These are phyloP conservation scores for Pleurotus platypus DNA, from an alignment of 768 basidiomycete genomes.

Conservation along the genomic window DNA sequence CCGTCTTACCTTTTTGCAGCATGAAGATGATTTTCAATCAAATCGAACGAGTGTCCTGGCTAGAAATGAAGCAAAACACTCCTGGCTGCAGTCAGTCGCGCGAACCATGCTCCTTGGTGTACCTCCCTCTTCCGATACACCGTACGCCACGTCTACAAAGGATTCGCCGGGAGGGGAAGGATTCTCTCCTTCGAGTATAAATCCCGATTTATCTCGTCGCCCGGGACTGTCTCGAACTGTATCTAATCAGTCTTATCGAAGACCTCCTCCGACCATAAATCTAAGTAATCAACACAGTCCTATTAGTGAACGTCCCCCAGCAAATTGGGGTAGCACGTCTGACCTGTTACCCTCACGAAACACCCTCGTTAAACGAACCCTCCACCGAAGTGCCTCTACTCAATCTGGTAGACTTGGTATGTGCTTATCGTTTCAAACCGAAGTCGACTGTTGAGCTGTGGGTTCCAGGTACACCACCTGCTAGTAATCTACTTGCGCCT, in stretches of 20 bases:
- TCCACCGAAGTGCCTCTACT: neutral
- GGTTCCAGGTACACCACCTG: neutral
- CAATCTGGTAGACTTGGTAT: neutral
- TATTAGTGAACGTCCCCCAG: neutral
- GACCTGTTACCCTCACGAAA: neutral
- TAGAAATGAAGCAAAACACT: constrained; percentile 3
- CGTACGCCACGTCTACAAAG: neutral
- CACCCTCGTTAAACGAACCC: neutral
- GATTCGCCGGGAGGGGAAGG: too few relatives aligned
- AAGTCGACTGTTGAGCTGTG: neutral
- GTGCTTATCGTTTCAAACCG: neutral
- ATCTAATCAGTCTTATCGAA: neutral
- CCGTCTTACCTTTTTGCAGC: constrained; percentile 18
- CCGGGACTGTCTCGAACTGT: neutral
- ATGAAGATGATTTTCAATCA: constrained; percentile 1
- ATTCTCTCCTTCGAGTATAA: neutral
- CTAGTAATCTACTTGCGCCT: neutral
- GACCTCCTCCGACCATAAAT: neutral
- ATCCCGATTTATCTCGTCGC: neutral
- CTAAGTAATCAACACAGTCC: neutral
- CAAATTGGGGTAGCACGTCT: neutral
- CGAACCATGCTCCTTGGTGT: constrained; percentile 4
- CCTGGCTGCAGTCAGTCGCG: constrained; percentile 2
- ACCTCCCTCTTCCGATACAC: neutral
- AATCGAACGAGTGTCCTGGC: neutral